These are phyloP conservation scores for Arthrinium puccinioides DNA, from an alignment of 2,329 filamentous ascomycete genomes.

Conservation along the genomic window DNA sequence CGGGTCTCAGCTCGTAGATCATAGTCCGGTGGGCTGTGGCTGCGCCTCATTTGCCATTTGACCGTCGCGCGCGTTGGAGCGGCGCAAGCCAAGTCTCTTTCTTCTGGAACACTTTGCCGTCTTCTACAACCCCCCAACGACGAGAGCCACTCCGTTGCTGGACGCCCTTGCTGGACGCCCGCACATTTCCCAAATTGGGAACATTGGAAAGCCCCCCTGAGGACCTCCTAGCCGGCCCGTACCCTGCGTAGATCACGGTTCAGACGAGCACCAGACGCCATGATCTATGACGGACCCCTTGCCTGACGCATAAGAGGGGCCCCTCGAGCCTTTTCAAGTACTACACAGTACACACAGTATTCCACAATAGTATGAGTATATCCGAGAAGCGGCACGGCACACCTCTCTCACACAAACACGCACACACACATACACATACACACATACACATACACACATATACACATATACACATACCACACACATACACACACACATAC, in stretches of 20 bases:
- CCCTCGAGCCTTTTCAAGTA: too few relatives aligned
- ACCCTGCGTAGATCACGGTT: constrained; percentile 32
- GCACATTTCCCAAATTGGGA: constrained; percentile 4
- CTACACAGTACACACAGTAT: too few relatives aligned
- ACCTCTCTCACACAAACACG: too few relatives aligned
- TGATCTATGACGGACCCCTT: constrained; percentile 27
- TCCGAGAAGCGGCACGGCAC: too few relatives aligned
- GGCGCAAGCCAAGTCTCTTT: too few relatives aligned
- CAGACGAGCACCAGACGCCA: constrained; percentile 33
- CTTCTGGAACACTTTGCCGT: constrained; percentile 9
- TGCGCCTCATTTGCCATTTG: constrained; percentile 8
- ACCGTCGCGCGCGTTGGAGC: background rate
- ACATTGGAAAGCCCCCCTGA: constrained; percentile 2
- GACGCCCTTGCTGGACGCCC: background rate
- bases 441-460: too few relatives aligned
- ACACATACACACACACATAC: too few relatives aligned
- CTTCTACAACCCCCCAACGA: background rate
- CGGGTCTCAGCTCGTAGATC: constrained; percentile 35
- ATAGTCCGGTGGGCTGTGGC: constrained; percentile 10
- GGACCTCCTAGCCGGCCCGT: constrained; percentile 15
- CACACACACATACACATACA: too few relatives aligned
- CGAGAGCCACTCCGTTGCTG: background rate
- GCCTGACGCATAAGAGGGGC: constrained; percentile 23
- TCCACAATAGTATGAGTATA: too few relatives aligned
- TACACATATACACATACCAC: too few relatives aligned